Evolutionary conservation across 2,329 filamentous ascomycete genomes (phyloP), one percentile per base, ranked within the genome.

Genomic region (Fusarium sp.): DNA sequence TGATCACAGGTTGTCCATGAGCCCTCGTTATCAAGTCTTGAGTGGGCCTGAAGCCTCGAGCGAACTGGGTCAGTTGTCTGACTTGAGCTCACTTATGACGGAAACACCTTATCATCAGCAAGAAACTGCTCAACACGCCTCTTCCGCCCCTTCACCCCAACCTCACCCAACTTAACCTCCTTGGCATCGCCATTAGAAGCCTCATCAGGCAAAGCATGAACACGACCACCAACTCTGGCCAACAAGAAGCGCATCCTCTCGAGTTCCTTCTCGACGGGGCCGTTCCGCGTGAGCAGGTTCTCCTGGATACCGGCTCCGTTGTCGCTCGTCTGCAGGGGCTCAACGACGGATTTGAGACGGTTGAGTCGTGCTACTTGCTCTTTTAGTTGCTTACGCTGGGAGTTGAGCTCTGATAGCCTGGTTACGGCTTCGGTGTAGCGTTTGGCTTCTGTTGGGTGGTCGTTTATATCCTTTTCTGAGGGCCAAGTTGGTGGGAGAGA

Each of bases 221-320:
- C 83, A 22, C 89, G 85, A 3, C 87, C 89, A 6, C 87, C 86
- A 0, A 93, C 90, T 29, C 91, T 85, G 1, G 87, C 87, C 64
- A 92, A 84, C 70, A 94, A 81, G 73, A 91, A 85, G 37, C 91
- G 87, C 87, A 92, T 93, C 71, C 87, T 88, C 79, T 91, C 89
- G 64, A 94, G 83, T 81, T 94, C 92, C 62, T 84, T 84, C 78
- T 92, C 92, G 11, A 94, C 80, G 57, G 90, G 87, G 2, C 91
- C 90, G 78, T 92, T 89, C 35, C 89, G 88, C 60, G 90, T 91
- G 2, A 93, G 86, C 5, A 94, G 80, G 78, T 93, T 94, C 67
- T 89, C 87, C 79, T 94, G 93, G 8, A 92, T 83, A 9, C 82
- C 75, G 72, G 81, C 71, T 74, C 82, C 74, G 77, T 81, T 37